Evolutionary conservation across 2,329 filamentous ascomycete genomes (phyloP).

Genomic region (Epichloe amarillans): DNA sequence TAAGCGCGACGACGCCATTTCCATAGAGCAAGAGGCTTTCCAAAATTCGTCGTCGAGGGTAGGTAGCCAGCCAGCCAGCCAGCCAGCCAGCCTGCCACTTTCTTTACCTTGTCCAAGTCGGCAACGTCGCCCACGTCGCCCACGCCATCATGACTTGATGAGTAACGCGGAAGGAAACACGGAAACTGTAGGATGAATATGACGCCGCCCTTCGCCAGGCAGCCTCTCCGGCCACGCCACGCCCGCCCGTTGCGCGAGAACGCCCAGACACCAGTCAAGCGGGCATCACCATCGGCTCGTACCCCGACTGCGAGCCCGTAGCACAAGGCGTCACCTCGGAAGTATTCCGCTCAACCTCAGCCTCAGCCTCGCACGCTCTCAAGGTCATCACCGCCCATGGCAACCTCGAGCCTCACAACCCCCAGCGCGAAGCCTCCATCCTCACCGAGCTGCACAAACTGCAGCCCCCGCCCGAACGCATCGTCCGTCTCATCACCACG

Average conservation of each 20-base stretch:
- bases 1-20: constrained; percentile 38
- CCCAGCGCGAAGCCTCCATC: constrained; percentile 65
- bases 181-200: constrained; percentile 42
- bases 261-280: background rate
- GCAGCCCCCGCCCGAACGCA: constrained; percentile 16
- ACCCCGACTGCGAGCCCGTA: constrained; percentile 39
- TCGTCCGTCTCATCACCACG: constrained; percentile 56
- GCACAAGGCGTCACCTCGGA: constrained; percentile 64
- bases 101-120: background rate
- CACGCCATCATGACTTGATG: background rate
- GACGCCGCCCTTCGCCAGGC: constrained; percentile 21
- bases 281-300: constrained; percentile 38
- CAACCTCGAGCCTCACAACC: constrained; percentile 70
- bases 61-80: background rate
- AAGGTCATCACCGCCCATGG: constrained; percentile 72
- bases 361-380: constrained; percentile 45
- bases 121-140: background rate
- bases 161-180: background rate
- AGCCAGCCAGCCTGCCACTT: background rate
- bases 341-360: constrained; percentile 56
- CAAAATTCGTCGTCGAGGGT: constrained; percentile 44
- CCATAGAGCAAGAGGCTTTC: constrained; percentile 52
- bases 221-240: background rate
- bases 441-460: constrained; percentile 41
- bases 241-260: too few species aligned